These are phyloP conservation scores for Dictyophora rubrovolvata DNA, from an alignment of 768 basidiomycete genomes.

Conservation along the genomic window DNA sequence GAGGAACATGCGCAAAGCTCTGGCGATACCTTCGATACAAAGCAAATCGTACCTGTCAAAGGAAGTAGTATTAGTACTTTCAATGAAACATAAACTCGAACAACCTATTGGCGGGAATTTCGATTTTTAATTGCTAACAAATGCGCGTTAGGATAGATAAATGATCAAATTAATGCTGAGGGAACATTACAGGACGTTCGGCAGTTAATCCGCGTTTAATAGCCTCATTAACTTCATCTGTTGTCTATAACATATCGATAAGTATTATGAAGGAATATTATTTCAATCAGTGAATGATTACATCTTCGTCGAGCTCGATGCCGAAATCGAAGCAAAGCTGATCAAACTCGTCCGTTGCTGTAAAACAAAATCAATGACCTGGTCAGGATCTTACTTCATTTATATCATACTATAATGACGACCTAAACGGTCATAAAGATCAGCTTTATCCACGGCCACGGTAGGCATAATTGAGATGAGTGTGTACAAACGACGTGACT, in stretches of 20 bases:
- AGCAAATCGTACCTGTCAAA: slow-evolving; percentile 82
- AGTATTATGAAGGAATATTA: not conserved
- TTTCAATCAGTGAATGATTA: slow-evolving; percentile 30
- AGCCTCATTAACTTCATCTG: slow-evolving; percentile 72
- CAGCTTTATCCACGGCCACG: slow-evolving; percentile 88
- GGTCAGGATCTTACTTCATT: too few species aligned
- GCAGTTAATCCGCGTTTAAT: slow-evolving; percentile 77
- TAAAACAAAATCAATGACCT: not conserved
- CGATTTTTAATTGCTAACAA: slow-evolving; percentile 90
- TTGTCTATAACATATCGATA: slow-evolving; percentile 49
- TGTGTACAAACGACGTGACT: not conserved
- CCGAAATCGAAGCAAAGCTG: slow-evolving; percentile 95
- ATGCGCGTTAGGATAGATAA: slow-evolving; percentile 10
- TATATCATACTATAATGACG: slow-evolving; percentile 59
- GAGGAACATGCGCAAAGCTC: slow-evolving; percentile 77
- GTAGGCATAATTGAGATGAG: slow-evolving; percentile 67
- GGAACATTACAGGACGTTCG: slow-evolving; percentile 60
- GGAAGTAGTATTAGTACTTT: not conserved
- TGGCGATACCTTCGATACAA: slow-evolving; percentile 92
- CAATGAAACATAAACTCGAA: not conserved
- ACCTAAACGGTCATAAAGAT: slow-evolving; percentile 83
- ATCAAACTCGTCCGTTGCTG: slow-evolving; percentile 93
- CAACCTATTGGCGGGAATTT: slow-evolving; percentile 94
- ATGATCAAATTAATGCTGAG: not conserved
- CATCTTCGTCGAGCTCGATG: slow-evolving; percentile 95